Evolutionary conservation across 352 stramenopile genomes (phyloP).

Genomic region (Globisporangium takayamanum): DNA sequence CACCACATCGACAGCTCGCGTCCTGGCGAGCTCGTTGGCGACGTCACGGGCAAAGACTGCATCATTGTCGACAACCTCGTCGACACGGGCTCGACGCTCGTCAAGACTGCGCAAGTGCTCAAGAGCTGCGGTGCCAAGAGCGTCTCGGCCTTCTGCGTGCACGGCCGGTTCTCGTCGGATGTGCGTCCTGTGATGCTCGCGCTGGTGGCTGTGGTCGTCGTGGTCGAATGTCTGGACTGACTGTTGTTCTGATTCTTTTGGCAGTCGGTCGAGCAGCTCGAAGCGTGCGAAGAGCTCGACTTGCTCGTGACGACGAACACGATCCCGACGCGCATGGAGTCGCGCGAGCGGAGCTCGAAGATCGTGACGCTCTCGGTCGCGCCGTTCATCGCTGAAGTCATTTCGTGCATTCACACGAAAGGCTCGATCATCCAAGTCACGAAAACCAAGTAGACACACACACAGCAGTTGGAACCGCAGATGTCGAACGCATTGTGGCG

Average conservation of each 20-base stretch:
- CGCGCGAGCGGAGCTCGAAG: conserved; percentile 41
- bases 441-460: conserved; percentile 56
- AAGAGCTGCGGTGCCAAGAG: conserved; percentile 73
- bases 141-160: conserved; percentile 77
- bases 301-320: conserved; percentile 85
- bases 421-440: conserved; percentile 78
- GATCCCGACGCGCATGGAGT: conserved; percentile 43
- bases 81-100: conserved; percentile 77
- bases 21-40: conserved; percentile 69
- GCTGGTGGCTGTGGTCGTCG: not conserved
- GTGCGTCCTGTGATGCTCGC: conserved; percentile 27
- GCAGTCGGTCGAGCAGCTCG: conserved; percentile 49
- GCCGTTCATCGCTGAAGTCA: conserved; percentile 84
- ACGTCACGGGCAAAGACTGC: conserved; percentile 77
- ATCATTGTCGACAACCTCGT: conserved; percentile 86
- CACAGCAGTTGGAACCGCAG: not conserved
- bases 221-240: not conserved
- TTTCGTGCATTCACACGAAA: conserved; percentile 86
- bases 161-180: conserved; percentile 74
- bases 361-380: conserved; percentile 83
- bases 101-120: conserved; percentile 78
- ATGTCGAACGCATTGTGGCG: not conserved
- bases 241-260: not conserved
- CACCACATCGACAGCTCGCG: conserved; percentile 66
- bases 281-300: conserved; percentile 72